A percentile compares a stretch with the other conserved stretches of the same genome.
Evolutionary conservation across 1,139 yeast species (phyloP).

Genomic region (Yamadazyma taylorii): DNA sequence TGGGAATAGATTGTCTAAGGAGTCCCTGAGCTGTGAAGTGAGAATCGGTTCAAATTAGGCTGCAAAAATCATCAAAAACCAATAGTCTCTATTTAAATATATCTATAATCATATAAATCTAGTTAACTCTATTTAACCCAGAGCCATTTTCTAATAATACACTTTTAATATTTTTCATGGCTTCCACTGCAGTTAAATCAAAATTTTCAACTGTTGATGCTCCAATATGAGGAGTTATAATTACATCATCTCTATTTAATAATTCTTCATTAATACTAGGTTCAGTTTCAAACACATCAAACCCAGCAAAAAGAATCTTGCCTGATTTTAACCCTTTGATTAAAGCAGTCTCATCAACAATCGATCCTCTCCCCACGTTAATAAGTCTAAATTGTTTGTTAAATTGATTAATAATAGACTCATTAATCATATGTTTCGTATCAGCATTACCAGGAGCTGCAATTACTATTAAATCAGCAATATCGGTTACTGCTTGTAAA

Average conservation of each 20-base stretch:
- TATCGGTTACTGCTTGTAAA: constrained; percentile 31
- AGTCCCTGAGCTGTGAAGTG: too few species aligned
- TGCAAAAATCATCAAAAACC: background rate
- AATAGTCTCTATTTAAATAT: too few species aligned
- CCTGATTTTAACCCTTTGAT: constrained; percentile 68
- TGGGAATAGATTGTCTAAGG: too few species aligned
- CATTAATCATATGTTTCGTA: constrained; percentile 58
- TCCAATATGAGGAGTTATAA: constrained; percentile 75
- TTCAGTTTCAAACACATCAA: constrained; percentile 78
- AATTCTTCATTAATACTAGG: constrained; percentile 57
- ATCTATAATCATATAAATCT: too few species aligned
- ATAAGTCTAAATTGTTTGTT: constrained; percentile 59
- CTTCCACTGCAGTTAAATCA: constrained; percentile 47
- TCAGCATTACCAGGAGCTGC: constrained; percentile 67
- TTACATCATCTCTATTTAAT: constrained; percentile 62
- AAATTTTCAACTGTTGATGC: constrained; percentile 60
- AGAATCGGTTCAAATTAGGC: constrained; percentile 1
- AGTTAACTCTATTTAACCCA: constrained; percentile 35
- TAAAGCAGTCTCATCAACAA: constrained; percentile 72
- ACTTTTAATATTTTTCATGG: constrained; percentile 47
- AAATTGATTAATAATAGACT: constrained; percentile 46
- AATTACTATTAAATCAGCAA: constrained; percentile 61
- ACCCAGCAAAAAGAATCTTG: constrained; percentile 68
- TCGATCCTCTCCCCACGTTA: constrained; percentile 75
- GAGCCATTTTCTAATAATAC: constrained; percentile 33